phyloP scores from a whole-genome alignment of 306 rosid genomes.

The Phaseolus lunatus region DNA sequence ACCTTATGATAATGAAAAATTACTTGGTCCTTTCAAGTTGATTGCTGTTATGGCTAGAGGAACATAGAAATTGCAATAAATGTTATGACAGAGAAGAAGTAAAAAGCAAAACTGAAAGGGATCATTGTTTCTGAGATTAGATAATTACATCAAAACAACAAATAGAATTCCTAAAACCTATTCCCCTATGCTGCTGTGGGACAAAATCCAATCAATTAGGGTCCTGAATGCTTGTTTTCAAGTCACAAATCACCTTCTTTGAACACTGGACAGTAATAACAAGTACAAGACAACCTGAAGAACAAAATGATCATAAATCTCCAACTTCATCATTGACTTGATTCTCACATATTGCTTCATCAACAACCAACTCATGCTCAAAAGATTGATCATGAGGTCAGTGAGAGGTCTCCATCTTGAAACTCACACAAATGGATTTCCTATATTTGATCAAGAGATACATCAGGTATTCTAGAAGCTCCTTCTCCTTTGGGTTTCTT shows the following conservation, averaged over 20 bases:
- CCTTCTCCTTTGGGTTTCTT: constrained; percentile 46
- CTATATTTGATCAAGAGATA: constrained; percentile 59
- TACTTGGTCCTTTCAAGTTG: too few species aligned
- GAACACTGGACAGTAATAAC: not conserved
- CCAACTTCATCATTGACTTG: constrained; percentile 23
- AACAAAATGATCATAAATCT: constrained; percentile 30
- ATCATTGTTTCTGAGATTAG: not conserved
- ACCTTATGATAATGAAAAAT: too few species aligned
- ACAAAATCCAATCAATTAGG: not conserved
- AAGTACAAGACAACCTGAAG: constrained; percentile 3
- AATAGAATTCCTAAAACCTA: not conserved
- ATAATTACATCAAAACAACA: not conserved
- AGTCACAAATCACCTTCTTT: not conserved
- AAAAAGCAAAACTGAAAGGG: too few species aligned
- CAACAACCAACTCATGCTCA: constrained; percentile 29
- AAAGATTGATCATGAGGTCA: constrained; percentile 25
- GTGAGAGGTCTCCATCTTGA: constrained; percentile 27
- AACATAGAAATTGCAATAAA: not conserved
- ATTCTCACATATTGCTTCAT: constrained; percentile 33
- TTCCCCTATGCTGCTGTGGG: not conserved
- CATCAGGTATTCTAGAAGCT: constrained; percentile 49
- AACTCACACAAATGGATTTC: constrained; percentile 31
- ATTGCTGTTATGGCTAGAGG: not conserved
- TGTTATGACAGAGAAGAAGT: too few species aligned
- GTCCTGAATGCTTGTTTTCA: constrained; percentile 16